A percentile compares a stretch with the other conserved stretches of the same genome.
These are phyloP conservation scores for Penicillium paradoxum DNA, from an alignment of 495 filamentous ascomycete species.

Conservation along the genomic window DNA sequence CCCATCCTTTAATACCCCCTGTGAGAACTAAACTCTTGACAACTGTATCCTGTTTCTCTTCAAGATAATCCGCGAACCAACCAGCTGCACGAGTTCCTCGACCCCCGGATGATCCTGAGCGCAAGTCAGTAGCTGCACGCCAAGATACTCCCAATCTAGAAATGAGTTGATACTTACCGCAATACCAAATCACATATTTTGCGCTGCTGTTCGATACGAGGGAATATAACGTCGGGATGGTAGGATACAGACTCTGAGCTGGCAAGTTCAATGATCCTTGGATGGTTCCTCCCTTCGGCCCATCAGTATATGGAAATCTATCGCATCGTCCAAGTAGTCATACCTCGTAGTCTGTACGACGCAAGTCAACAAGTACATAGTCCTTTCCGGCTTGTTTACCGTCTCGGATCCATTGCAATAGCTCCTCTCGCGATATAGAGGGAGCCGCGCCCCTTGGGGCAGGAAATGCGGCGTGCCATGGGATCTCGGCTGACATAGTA, in stretches of 20 bases:
- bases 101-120: slow-evolving; percentile 57
- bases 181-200: slow-evolving; percentile 59
- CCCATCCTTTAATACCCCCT: slow-evolving; percentile 66
- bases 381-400: slow-evolving; percentile 40
- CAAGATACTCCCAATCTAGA: neutral
- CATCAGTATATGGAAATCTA: neutral
- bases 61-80: slow-evolving; percentile 64
- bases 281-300: slow-evolving; percentile 60
- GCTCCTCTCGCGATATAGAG: slow-evolving; percentile 31
- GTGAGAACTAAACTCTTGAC: slow-evolving; percentile 54
- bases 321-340: neutral
- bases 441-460: slow-evolving; percentile 25
- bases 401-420: slow-evolving; percentile 37
- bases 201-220: slow-evolving; percentile 48
- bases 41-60: slow-evolving; percentile 33
- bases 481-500: slow-evolving; percentile 15
- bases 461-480: slow-evolving; percentile 46
- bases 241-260: slow-evolving; percentile 59
- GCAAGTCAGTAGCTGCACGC: neutral
- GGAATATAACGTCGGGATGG: slow-evolving; percentile 52
- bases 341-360: slow-evolving; percentile 60
- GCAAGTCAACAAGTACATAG: slow-evolving; percentile 60
- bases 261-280: slow-evolving; percentile 65
- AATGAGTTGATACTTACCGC: slow-evolving; percentile 43
- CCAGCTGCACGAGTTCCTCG: slow-evolving; percentile 56